These are phyloP conservation scores for Testicularia cyperi DNA, from an alignment of 1,284 basidiomycete species.

Conservation along the genomic window DNA sequence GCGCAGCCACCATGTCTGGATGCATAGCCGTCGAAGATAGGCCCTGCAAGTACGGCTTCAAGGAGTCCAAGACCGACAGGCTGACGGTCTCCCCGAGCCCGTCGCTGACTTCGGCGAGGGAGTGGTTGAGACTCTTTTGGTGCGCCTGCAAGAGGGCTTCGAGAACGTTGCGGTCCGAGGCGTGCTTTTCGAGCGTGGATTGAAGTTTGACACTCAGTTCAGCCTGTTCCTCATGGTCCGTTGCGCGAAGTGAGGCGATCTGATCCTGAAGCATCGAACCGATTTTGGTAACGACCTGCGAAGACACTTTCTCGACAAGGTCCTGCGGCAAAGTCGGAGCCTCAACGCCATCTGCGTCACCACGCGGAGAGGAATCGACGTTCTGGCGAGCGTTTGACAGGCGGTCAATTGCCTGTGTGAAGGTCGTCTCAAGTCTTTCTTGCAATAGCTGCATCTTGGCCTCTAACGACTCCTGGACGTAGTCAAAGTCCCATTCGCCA, in stretches of 20 bases:
- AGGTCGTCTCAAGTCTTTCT: slow-evolving; percentile 23
- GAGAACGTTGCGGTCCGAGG: no score
- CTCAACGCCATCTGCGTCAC: no score
- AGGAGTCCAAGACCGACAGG: slow-evolving; percentile 18
- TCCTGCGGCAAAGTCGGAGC: no score
- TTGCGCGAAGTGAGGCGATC: no score
- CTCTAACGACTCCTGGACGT: slow-evolving; percentile 44
- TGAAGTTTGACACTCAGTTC: no score
- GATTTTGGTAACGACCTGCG: no score
- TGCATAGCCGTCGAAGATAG: slow-evolving; percentile 6
- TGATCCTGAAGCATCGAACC: no score
- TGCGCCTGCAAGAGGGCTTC: no score
- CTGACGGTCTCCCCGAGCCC: slow-evolving; percentile 16
- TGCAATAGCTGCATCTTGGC: slow-evolving; percentile 33
- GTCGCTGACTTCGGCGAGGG: slow-evolving; percentile 10
- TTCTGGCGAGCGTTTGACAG: slow-evolving; percentile 8
- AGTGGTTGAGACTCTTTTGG: background rate
- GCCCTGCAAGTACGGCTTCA: slow-evolving; percentile 34
- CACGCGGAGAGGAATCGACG: no score
- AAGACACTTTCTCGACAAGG: no score
- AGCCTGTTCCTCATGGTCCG: no score
- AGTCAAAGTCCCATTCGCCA: slow-evolving; percentile 50
- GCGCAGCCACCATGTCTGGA: slow-evolving; percentile 17
- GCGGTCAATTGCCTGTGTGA: slow-evolving; percentile 19
- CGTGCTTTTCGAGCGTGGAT: no score